Evolutionary conservation across 345 rosid species (phyloP).

Genomic region (Brassica rapa): DNA sequence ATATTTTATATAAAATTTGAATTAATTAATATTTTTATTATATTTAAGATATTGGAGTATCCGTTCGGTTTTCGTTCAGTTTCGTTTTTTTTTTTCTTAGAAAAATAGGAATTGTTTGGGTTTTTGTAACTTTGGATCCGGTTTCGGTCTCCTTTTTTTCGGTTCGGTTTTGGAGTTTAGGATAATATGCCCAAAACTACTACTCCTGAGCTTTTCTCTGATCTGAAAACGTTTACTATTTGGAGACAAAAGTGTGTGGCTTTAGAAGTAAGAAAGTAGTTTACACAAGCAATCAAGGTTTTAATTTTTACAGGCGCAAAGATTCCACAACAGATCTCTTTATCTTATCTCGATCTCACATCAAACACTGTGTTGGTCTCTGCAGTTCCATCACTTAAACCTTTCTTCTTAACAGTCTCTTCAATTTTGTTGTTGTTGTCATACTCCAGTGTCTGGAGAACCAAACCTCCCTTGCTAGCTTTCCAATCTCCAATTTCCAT

Average conservation of each 20-base stretch:
- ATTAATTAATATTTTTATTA: too few species aligned
- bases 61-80: too few species aligned
- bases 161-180: too few species aligned
- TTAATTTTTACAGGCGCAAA: constrained; percentile 16
- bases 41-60: too few species aligned
- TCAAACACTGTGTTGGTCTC: constrained; percentile 36
- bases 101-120: too few species aligned
- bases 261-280: constrained; percentile 26
- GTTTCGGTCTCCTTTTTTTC: too few species aligned
- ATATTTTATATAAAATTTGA: too few species aligned
- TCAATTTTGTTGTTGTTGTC: constrained; percentile 39
- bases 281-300: constrained; percentile 21
- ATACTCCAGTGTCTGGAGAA: constrained; percentile 50
- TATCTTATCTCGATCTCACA: constrained; percentile 36
- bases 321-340: constrained; percentile 14
- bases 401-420: constrained; percentile 45
- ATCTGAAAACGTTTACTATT: constrained; percentile 1
- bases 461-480: constrained; percentile 38
- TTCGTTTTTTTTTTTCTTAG: too few species aligned
- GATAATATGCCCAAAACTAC: background rate
- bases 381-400: constrained; percentile 23
- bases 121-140: too few species aligned
- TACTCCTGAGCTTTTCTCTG: constrained; percentile 46
- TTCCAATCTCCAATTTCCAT: constrained; percentile 43
- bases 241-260: constrained; percentile 24